A percentile compares a stretch with the other conserved stretches of the same genome.
Conservation (phyloP, 2,329 filamentous ascomycete species). For the Colletotrichum falcatum region DNA sequence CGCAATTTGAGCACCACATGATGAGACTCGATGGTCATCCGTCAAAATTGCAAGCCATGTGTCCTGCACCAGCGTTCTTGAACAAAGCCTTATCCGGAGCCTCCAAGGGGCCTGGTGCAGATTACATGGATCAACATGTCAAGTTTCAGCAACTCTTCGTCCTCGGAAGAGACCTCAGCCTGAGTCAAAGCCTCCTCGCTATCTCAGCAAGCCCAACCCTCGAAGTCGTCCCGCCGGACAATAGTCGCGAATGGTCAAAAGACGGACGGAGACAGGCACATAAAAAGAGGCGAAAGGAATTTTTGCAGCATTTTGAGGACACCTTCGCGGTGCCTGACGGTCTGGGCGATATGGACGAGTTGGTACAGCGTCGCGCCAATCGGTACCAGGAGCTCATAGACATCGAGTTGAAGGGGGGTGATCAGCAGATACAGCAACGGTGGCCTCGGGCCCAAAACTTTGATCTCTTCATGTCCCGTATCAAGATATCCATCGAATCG, state of each 20-base stretch:
- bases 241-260: constrained; percentile 27
- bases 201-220: constrained; percentile 16
- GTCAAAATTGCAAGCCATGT: constrained; percentile 30
- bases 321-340: constrained; percentile 41
- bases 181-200: constrained; percentile 31
- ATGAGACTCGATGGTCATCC: constrained; percentile 16
- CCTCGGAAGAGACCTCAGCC: constrained; percentile 30
- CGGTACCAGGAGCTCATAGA: constrained; percentile 24
- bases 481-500: constrained; percentile 39
- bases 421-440: constrained; percentile 25
- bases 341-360: constrained; percentile 38
- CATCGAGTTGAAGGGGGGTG: neutral
- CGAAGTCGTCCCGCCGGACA: constrained; percentile 32
- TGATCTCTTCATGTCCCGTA: constrained; percentile 34
- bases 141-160: constrained; percentile 39
- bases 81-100: neutral
- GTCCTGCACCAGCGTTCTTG: constrained; percentile 29
- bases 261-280: constrained; percentile 12
- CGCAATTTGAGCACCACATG: constrained; percentile 54
- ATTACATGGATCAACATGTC: constrained; percentile 16
- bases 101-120: constrained; percentile 21
- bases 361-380: constrained; percentile 31
- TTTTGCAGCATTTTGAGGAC: constrained; percentile 34
- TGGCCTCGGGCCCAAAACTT: constrained; percentile 37
- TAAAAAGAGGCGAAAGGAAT: constrained; percentile 34